Base-by-base conservation (phyloP, 331 rosid species). In the Arachis monticola region DNA sequence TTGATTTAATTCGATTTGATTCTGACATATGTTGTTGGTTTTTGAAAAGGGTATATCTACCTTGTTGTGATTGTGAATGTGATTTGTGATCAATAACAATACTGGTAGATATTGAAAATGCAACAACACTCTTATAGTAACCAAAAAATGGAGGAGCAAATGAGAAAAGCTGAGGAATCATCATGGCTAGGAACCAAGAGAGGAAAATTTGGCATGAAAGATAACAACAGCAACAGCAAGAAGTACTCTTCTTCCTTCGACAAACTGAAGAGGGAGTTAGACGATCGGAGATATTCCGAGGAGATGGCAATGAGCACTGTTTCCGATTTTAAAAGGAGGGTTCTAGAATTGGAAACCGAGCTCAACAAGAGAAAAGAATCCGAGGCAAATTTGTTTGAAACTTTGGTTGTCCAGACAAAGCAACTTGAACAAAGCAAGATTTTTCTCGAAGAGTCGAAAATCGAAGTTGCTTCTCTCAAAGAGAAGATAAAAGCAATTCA, bases 391-490 rank as follows among this genome's bases (percentile, higher is more conserved):
- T 65, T 81, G 76, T 83, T 79, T 55, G 96, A 87, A 69, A 88
- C 89, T 0, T 50, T 92, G 77, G 83, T 77, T 32, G 75, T 65
- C 31, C 95, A 91, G 65, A 88, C 89, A 6, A 85, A 87, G 55
- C 90, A 83, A 52, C 86, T 91, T 9, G 95, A 91, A 62, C 84
- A 77, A 59, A 80, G 88, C 11, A 86, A 87, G 85, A 42, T 82
- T 48, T 74, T 66, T 6, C 88, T 90, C 1, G 90, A 91, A 57
- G 96, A 90, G 60, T 79, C 95, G 12, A 87, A 85, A 81, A 55
- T 72, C 3, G 92, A 88, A 81, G 84, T 86, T 6, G 38, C 62
- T 62, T 80, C 84, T 40, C 90, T 89, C 45, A 72, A 38, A 2
- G 79, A 83, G 22, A 87, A 84, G 52, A 0, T 83, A 4, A 79